Evolutionary conservation across 805 yeast genomes (phyloP), one percentile per base, ranked within the genome.

Genomic region (Candida maris): DNA sequence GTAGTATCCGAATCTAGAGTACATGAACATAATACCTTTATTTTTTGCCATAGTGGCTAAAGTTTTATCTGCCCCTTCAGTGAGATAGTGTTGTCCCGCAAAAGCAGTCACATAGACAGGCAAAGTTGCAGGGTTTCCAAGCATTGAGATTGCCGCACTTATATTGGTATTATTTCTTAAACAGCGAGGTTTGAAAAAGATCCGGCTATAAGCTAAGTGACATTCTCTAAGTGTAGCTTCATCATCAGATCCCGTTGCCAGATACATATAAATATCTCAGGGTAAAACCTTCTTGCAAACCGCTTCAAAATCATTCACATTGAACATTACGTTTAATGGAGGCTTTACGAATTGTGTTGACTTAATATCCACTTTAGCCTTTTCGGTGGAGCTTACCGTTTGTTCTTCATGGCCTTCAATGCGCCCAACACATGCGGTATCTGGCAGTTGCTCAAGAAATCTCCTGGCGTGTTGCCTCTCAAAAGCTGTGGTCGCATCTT

Each of bases 11-110:
- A 32, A 19, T 20, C 36, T 18, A 6, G 36, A 32, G 26, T 32
- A 32, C 36, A 32, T 32, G 24, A 24, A 32, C 24, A 30, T 58
- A 16, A 67, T 49, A 13, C 54, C 57, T 15, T 65, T 64, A 26
- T 54, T 54, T 5, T 58, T 65, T 7, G 70, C 67, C 2, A 59
- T 53, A 28, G 67, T 66, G 2, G 95, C 84, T 41, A 87, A 69
- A 18, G 77, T 85, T 40, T 72, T 73, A 59, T 87, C 96, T 35
- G 96, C 96, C 21, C 84, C 94, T 3, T 48, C 86, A 69, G 51
- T 77, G 79, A 30, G 88, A 93, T 42, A 85, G 67, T 1, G 95
- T 95, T 7, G 96, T 35, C 65, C 58, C 2, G 73, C 73, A 9
- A 71, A 62, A 3, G 74, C 75, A 26, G 72, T 61, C 29, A 67